phyloP scores from a whole-genome alignment of 768 basidiomycete genomes.

The Termitomyces sp. region DNA sequence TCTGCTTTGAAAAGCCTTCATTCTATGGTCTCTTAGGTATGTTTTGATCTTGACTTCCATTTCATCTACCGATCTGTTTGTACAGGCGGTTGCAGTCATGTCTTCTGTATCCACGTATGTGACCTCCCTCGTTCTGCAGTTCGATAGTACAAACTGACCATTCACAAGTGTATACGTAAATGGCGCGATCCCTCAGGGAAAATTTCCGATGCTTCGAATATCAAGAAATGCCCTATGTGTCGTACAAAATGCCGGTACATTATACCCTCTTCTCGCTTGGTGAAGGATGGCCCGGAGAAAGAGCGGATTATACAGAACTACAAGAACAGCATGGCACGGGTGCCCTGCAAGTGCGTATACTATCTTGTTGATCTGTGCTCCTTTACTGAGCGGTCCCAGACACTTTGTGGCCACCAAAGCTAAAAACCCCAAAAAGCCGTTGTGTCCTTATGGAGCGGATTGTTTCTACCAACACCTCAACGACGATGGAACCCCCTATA shows the following conservation, averaged over 20 bases:
- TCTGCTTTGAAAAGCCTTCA: constrained; percentile 71
- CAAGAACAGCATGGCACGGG: constrained; percentile 68
- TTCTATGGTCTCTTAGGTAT: constrained; percentile 68
- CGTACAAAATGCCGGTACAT: constrained; percentile 64
- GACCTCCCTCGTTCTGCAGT: background rate
- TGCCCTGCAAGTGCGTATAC: constrained; percentile 59
- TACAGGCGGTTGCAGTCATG: constrained; percentile 68
- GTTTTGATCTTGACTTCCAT: constrained; percentile 9
- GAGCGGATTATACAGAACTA: constrained; percentile 49
- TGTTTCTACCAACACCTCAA: constrained; percentile 79
- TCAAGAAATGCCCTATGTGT: constrained; percentile 80
- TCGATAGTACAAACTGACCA: background rate
- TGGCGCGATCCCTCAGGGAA: constrained; percentile 69
- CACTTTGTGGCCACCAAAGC: constrained; percentile 57
- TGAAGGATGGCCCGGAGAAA: constrained; percentile 53
- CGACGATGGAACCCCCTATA: constrained; percentile 57
- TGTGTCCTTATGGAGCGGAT: constrained; percentile 77
- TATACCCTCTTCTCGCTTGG: constrained; percentile 71
- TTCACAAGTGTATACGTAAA: constrained; percentile 64
- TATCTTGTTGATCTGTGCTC: background rate
- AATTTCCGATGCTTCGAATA: constrained; percentile 48
- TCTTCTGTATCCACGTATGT: constrained; percentile 71
- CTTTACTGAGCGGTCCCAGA: constrained; percentile 27
- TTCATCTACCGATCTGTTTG: background rate
- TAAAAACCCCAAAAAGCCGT: constrained; percentile 36